Evolutionary conservation across 768 basidiomycete species (phyloP).

Genomic region (Kwoniella sp.): DNA sequence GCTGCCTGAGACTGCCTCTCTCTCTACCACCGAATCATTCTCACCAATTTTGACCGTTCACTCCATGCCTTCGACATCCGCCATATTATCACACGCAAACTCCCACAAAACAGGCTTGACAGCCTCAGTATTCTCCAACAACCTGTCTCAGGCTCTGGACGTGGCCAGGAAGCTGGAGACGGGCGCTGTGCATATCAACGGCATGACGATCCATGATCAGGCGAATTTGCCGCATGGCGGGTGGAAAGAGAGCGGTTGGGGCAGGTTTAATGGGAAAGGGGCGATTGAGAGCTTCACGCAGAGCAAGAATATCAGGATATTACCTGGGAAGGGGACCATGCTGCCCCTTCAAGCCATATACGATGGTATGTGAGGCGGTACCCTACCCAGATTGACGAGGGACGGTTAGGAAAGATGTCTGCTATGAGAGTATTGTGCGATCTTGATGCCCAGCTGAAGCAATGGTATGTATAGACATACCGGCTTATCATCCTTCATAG

Average conservation of each 20-base stretch:
- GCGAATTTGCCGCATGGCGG: slow-evolving; percentile 54
- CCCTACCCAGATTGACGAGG: no score
- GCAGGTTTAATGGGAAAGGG: slow-evolving; percentile 55
- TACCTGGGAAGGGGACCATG: neutral
- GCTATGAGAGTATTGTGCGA: no score
- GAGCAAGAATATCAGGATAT: slow-evolving; percentile 36
- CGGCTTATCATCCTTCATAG: no score
- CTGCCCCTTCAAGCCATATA: slow-evolving; percentile 28
- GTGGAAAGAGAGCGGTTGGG: slow-evolving; percentile 51
- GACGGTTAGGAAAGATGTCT: no score
- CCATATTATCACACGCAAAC: slow-evolving; percentile 61
- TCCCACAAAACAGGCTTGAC: slow-evolving; percentile 62
- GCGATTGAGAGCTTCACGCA: slow-evolving; percentile 54
- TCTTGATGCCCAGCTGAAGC: no score
- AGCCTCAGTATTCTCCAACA: slow-evolving; percentile 63
- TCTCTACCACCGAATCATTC: slow-evolving; percentile 62
- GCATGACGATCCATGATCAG: slow-evolving; percentile 52
- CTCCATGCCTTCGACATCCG: slow-evolving; percentile 17
- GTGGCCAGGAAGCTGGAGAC: slow-evolving; percentile 62
- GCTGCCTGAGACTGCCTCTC: slow-evolving; percentile 7
- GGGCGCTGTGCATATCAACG: slow-evolving; percentile 65
- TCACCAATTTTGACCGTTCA: slow-evolving; percentile 63
- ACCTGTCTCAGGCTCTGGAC: slow-evolving; percentile 59
- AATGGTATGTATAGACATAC: no score
- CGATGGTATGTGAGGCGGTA: slow-evolving; percentile 14